Evolutionary conservation across 805 yeast genomes (phyloP), one percentile per base, ranked within the genome.

Genomic region (Teunomyces panamensis): DNA sequence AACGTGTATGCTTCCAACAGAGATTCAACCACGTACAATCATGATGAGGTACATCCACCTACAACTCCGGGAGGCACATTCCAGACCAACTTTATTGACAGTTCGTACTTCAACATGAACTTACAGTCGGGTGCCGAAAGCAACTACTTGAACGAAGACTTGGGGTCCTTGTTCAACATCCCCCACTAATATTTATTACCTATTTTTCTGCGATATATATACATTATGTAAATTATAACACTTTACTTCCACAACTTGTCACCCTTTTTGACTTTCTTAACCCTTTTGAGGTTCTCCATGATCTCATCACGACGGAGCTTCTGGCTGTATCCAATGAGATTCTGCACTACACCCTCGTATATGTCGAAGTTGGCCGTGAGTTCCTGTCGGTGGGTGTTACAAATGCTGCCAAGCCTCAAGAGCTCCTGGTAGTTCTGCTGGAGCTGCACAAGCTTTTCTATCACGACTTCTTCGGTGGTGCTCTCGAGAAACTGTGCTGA

Each of bases 251-350:
- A 55, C 28, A 55, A 45, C 45, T 49, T 56, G 16, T 44, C 39
- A 9, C 47, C 47, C 30, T 39, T 44, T 35, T 20, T 20, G 17
- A 32, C 16, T 9, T 32, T 32, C 17, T 48, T 48, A 8, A 41
- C 47, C 36, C 34, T 20, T 42, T 47, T 47, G 53, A 71, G 59
- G 46, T 62, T 62, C 46, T 58, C 72, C 42, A 68, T 50, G 24
- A 73, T 58, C 50, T 71, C 75, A 36, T 72, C 70, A 44, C 92
- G 73, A 56, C 87, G 78, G 44, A 86, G 57, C 56, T 88, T 80
- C 64, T 94, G 97, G 5, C 96, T 87, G 62, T 91, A 90, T 6
- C 96, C 97, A 11, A 91, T 87, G 56, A 91, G 69, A 57, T 89
- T 90, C 60, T 89, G 96, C 36, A 94, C 90, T 55, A 94, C 96